phyloP scores from a whole-genome alignment of 805 yeast species.

The Yarrowia porcina region DNA sequence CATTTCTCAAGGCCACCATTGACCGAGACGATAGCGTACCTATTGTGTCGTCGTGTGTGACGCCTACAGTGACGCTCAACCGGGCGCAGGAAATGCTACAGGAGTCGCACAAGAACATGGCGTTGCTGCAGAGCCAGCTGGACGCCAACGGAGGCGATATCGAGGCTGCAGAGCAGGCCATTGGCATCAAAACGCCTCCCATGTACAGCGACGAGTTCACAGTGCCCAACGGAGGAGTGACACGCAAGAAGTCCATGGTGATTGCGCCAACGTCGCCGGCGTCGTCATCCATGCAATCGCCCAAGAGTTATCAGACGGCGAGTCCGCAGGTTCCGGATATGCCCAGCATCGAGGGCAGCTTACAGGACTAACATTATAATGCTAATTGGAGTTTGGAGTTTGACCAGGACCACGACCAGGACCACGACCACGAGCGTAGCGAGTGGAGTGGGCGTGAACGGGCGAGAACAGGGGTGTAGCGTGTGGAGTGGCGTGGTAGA shows the following conservation, averaged over 20 bases:
- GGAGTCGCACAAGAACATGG: slow-evolving; percentile 57
- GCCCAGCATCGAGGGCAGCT: slow-evolving; percentile 24
- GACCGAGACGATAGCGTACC: slow-evolving; percentile 93
- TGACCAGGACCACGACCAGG: not conserved
- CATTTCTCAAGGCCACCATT: slow-evolving; percentile 91
- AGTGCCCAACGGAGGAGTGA: slow-evolving; percentile 9
- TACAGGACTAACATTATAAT: slow-evolving; percentile 16
- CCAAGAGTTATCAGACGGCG: not conserved
- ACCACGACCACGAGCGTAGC: no score
- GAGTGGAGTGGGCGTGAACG: no score
- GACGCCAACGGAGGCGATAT: slow-evolving; percentile 26
- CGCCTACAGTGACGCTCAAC: slow-evolving; percentile 88
- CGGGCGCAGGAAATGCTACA: slow-evolving; percentile 84
- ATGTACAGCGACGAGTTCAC: slow-evolving; percentile 25
- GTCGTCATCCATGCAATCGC: slow-evolving; percentile 16
- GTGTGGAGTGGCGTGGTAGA: no score
- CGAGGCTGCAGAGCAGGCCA: slow-evolving; percentile 22
- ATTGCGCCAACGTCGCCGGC: slow-evolving; percentile 17
- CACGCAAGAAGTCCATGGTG: slow-evolving; percentile 9
- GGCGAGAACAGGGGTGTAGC: no score
- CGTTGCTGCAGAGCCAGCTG: slow-evolving; percentile 33
- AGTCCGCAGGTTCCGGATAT: slow-evolving; percentile 18
- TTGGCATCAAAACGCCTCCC: slow-evolving; percentile 2
- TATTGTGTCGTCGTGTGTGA: slow-evolving; percentile 84
- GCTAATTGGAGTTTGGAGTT: not conserved